These are phyloP conservation scores for Debaryomyces singareniensis DNA, from an alignment of 1,139 yeast genomes.

Conservation along the genomic window DNA sequence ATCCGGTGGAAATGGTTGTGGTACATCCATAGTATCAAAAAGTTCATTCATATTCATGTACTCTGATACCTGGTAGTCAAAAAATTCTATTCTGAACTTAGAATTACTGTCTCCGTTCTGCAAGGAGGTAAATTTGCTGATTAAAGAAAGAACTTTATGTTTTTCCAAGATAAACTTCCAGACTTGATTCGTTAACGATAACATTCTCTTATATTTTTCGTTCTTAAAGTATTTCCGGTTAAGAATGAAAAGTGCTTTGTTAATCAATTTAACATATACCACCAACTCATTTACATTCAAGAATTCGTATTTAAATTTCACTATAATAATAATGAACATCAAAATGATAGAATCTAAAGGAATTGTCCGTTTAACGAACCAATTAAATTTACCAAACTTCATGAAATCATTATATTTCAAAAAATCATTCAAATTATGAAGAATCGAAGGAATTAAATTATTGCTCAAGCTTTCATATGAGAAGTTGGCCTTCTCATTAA, in stretches of 20 bases:
- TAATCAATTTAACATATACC: constrained; percentile 33
- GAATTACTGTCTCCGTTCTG: constrained; percentile 11
- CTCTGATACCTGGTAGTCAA: constrained; percentile 37
- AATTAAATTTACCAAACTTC: constrained; percentile 47
- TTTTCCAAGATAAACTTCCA: constrained; percentile 41
- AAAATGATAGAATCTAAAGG: constrained; percentile 57
- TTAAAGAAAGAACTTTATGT: constrained; percentile 25
- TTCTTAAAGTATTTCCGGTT: constrained; percentile 43
- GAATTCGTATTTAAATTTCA: constrained; percentile 44
- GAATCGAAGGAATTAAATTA: constrained; percentile 51
- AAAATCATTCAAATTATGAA: constrained; percentile 53
- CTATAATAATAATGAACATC: constrained; percentile 45
- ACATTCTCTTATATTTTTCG: constrained; percentile 42
- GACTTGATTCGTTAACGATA: constrained; percentile 34
- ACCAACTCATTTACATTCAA: constrained; percentile 28
- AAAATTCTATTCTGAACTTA: constrained; percentile 23
- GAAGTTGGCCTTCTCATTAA: constrained; percentile 28
- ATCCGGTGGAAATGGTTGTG: constrained; percentile 23
- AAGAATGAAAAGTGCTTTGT: constrained; percentile 37
- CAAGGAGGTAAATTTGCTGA: constrained; percentile 22
- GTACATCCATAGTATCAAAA: constrained; percentile 39
- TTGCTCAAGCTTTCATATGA: constrained; percentile 45
- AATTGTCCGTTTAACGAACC: constrained; percentile 54
- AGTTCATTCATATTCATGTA: constrained; percentile 35
- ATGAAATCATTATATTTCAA: constrained; percentile 42